These are phyloP conservation scores for Chalciporus pseudorubinellus DNA, from an alignment of 768 basidiomycete species.

Conservation along the genomic window DNA sequence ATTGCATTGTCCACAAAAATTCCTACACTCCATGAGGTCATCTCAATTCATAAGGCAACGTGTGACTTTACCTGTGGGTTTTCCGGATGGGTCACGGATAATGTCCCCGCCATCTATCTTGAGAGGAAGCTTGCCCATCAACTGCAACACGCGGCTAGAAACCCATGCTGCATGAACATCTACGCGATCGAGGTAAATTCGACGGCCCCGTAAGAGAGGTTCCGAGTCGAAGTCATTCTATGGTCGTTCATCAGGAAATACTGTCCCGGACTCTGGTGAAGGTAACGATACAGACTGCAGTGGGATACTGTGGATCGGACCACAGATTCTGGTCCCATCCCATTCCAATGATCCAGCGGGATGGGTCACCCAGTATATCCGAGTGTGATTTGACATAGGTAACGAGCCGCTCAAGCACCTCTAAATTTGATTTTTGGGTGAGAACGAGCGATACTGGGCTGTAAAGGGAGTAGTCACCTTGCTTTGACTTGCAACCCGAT, in stretches of 20 bases:
- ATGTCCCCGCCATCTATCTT: slow-evolving; percentile 75
- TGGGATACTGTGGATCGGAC: slow-evolving; percentile 63
- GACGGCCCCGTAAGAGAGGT: slow-evolving; percentile 60
- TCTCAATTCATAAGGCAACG: not conserved
- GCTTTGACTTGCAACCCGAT: slow-evolving; percentile 51
- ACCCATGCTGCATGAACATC: slow-evolving; percentile 91
- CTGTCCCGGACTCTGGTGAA: slow-evolving; percentile 6
- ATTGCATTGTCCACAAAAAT: slow-evolving; percentile 90
- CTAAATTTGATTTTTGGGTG: slow-evolving; percentile 33
- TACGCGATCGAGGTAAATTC: slow-evolving; percentile 71
- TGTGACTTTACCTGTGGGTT: slow-evolving; percentile 57
- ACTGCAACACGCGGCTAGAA: slow-evolving; percentile 65
- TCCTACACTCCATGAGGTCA: slow-evolving; percentile 35
- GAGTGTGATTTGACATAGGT: slow-evolving; percentile 57
- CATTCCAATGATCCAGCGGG: slow-evolving; percentile 77
- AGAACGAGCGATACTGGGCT: not conserved
- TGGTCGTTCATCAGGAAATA: not conserved
- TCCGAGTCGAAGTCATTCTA: slow-evolving; percentile 76
- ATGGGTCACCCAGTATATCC: slow-evolving; percentile 49
- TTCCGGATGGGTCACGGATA: slow-evolving; percentile 55
- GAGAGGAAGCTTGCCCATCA: slow-evolving; percentile 59
- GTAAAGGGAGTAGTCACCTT: slow-evolving; percentile 41
- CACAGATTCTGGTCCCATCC: slow-evolving; percentile 95
- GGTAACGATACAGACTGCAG: slow-evolving; percentile 48
- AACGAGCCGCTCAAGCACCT: slow-evolving; percentile 61